A percentile compares a stretch with the other conserved stretches of the same genome.
phyloP scores from a whole-genome alignment of 306 rosid genomes.

The Geum urbanum region DNA sequence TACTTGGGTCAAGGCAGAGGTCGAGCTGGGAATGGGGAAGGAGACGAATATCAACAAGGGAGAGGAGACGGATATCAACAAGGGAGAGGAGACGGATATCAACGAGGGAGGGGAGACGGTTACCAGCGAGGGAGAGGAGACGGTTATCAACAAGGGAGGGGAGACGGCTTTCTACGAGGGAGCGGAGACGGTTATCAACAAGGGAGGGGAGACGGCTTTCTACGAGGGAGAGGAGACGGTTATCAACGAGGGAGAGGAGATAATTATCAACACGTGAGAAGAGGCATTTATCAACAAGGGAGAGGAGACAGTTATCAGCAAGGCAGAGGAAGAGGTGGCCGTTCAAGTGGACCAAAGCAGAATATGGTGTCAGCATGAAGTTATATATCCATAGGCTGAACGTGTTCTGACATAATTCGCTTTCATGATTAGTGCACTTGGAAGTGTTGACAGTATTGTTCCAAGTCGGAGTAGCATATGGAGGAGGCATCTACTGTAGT shows the following conservation, averaged over 20 bases:
- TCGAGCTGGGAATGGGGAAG: conserved; percentile 28
- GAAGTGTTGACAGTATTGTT: conserved; percentile 9
- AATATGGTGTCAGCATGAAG: conserved; percentile 29
- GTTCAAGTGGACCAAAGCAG: conserved; percentile 37
- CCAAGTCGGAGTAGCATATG: conserved; percentile 15
- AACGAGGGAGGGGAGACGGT: background rate
- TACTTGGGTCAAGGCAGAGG: conserved; percentile 48
- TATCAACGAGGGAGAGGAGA: background rate
- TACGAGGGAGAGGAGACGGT: conserved; percentile 34
- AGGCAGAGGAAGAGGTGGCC: conserved; percentile 46
- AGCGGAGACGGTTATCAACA: background rate
- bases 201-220: conserved; percentile 31
- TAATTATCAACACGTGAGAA: conserved; percentile 25
- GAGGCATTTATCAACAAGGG: background rate
- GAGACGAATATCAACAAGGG: conserved; percentile 44
- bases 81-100: conserved; percentile 10
- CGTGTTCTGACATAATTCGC: conserved; percentile 11
- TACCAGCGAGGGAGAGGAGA: conserved; percentile 22
- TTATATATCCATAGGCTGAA: background rate
- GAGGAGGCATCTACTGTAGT: conserved; percentile 25
- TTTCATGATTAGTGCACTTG: background rate
- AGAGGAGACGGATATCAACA: conserved; percentile 21
- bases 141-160: conserved; percentile 44
- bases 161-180: background rate
- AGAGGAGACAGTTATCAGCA: conserved; percentile 4